These are phyloP conservation scores for Ensete ventricosum DNA, from an alignment of 176 grass and related monocot genomes.

Conservation along the genomic window DNA sequence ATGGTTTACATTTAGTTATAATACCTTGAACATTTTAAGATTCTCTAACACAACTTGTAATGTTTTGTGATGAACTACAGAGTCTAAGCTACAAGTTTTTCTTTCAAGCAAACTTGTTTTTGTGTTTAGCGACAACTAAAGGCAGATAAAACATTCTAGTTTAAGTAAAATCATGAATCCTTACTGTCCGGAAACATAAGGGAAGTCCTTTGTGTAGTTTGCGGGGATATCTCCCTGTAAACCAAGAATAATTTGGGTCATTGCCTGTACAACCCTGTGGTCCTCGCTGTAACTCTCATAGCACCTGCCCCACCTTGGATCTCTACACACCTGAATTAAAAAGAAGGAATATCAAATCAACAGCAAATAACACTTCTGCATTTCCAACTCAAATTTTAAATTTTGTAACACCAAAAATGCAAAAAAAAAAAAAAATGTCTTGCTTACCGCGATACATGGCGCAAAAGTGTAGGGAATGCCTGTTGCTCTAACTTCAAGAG, in stretches of 20 bases:
- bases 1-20: too few species aligned
- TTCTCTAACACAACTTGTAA: too few species aligned
- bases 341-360: neutral
- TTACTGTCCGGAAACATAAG: slow-evolving; percentile 10
- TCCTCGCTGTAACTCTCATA: slow-evolving; percentile 1
- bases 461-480: slow-evolving; percentile 10
- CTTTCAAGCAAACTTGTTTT: too few species aligned
- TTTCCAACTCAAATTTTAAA: too few species aligned
- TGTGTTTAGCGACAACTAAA: too few species aligned
- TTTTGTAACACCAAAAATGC: too few species aligned
- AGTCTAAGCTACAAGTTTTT: too few species aligned
- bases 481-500: slow-evolving; percentile 13
- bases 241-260: slow-evolving; percentile 3
- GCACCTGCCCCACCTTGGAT: slow-evolving; percentile 3
- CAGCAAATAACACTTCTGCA: neutral
- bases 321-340: slow-evolving; percentile 5
- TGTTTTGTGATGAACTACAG: too few species aligned
- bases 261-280: neutral
- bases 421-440: neutral
- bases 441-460: slow-evolving; percentile 7
- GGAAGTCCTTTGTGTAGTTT: slow-evolving; percentile 7
- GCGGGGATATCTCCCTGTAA: slow-evolving; percentile 2
- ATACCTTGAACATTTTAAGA: too few species aligned
- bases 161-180: neutral
- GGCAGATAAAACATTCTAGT: too few species aligned